phyloP scores from a whole-genome alignment of 805 yeast species.

The Ogataea polymorpha region DNA sequence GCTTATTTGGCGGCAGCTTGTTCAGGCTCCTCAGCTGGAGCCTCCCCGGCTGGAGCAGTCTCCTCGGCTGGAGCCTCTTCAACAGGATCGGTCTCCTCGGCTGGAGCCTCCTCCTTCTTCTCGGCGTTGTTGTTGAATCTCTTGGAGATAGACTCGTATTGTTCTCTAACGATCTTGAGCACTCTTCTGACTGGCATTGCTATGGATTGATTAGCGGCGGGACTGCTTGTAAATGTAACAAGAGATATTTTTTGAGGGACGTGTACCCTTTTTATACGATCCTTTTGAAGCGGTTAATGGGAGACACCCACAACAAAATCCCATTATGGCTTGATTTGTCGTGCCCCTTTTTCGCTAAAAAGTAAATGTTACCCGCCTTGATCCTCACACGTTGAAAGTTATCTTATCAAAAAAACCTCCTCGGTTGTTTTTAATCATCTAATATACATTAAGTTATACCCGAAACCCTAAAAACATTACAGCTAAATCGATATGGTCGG shows the following conservation, averaged over 20 bases:
- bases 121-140: conserved; percentile 23
- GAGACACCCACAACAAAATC: conserved; percentile 18
- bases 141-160: conserved; percentile 30
- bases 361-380: conserved; percentile 3
- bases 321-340: conserved; percentile 14
- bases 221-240: conserved; percentile 8
- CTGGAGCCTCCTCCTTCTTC: conserved; percentile 16
- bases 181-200: conserved; percentile 36
- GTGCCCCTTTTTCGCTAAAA: conserved; percentile 2
- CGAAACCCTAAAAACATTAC: conserved; percentile 16
- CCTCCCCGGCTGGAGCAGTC: conserved; percentile 18
- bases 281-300: conserved; percentile 15
- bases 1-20: conserved; percentile 16
- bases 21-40: conserved; percentile 17
- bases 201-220: conserved; percentile 11
- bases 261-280: conserved; percentile 7
- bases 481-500: conserved; percentile 11
- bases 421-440: conserved; percentile 13
- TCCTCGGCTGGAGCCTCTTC: conserved; percentile 22
- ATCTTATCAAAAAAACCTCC: not conserved
- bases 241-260: conserved; percentile 5
- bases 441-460: conserved; percentile 24
- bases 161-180: conserved; percentile 30
- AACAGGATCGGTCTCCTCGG: conserved; percentile 15
- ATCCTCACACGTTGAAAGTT: not conserved